Conservation (phyloP, 2,329 filamentous ascomycete genomes). For the Hortaea sp. region DNA sequence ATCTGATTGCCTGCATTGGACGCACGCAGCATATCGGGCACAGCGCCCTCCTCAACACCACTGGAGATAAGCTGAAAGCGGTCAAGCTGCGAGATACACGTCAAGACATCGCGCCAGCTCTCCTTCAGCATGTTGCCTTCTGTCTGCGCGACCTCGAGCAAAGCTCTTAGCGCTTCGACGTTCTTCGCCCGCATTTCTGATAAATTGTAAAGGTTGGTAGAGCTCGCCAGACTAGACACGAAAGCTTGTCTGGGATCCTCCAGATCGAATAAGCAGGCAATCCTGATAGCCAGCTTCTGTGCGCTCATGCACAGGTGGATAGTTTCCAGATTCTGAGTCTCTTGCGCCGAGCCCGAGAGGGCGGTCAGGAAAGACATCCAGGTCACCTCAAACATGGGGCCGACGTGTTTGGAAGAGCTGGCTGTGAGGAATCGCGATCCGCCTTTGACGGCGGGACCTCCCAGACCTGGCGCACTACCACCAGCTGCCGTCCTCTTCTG, state of each 20-base stretch:
- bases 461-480: conserved; percentile 7
- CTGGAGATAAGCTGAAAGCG: conserved; percentile 89
- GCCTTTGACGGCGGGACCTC: conserved; percentile 38
- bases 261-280: conserved; percentile 86
- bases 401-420: conserved; percentile 87
- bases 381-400: conserved; percentile 96
- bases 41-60: conserved; percentile 82
- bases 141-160: conserved; percentile 83
- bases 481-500: conserved; percentile 70
- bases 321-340: conserved; percentile 83
- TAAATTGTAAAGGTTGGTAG: conserved; percentile 90
- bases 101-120: conserved; percentile 92
- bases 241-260: conserved; percentile 92
- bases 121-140: conserved; percentile 82
- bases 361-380: conserved; percentile 99
- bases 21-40: conserved; percentile 84
- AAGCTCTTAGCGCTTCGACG: conserved; percentile 81
- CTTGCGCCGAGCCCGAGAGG: conserved; percentile 84
- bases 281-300: conserved; percentile 84
- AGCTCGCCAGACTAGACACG: conserved; percentile 82
- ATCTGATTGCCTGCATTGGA: conserved; percentile 5
- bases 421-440: conserved; percentile 67
- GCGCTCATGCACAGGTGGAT: conserved; percentile 91
- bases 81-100: conserved; percentile 92
- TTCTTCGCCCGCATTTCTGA: conserved; percentile 95